Percentiles rank a stretch among this genome's conserved stretches.
Conservation (phyloP, 2,329 filamentous ascomycete species). For the Cordyceps farinosa region DNA sequence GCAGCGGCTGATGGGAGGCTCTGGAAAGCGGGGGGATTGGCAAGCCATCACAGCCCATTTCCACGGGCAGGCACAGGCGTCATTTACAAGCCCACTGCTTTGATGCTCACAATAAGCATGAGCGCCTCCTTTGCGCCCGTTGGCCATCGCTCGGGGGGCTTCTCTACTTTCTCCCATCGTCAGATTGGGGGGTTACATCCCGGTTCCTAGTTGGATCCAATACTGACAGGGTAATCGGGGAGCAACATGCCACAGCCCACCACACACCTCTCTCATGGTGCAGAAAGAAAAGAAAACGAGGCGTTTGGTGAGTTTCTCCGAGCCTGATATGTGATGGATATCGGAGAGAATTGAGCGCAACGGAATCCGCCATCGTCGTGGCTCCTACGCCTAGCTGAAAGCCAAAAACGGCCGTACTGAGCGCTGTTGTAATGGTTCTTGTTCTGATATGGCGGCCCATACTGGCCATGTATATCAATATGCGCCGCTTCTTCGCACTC, state of each 20-base stretch:
- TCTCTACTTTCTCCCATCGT: background rate
- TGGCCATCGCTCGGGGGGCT: background rate
- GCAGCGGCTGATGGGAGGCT: background rate
- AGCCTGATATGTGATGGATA: background rate
- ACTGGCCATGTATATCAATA: background rate
- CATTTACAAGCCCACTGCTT: background rate
- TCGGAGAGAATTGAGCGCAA: background rate
- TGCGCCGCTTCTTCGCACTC: background rate
- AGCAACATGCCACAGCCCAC: background rate
- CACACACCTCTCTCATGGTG: background rate
- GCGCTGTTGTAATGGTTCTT: background rate
- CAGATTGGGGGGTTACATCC: constrained; percentile 11
- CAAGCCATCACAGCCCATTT: background rate
- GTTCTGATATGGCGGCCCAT: background rate
- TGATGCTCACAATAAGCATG: background rate
- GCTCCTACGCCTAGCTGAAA: background rate
- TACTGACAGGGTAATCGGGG: background rate
- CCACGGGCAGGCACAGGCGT: background rate
- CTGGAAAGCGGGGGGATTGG: background rate
- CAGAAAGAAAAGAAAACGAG: background rate
- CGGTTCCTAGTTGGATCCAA: background rate
- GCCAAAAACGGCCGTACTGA: background rate
- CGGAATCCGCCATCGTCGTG: background rate
- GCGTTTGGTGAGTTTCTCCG: background rate
- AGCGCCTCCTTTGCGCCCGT: background rate